These are phyloP conservation scores for Xylariaceae sp. DNA, from an alignment of 2,329 filamentous ascomycete genomes.

Conservation along the genomic window DNA sequence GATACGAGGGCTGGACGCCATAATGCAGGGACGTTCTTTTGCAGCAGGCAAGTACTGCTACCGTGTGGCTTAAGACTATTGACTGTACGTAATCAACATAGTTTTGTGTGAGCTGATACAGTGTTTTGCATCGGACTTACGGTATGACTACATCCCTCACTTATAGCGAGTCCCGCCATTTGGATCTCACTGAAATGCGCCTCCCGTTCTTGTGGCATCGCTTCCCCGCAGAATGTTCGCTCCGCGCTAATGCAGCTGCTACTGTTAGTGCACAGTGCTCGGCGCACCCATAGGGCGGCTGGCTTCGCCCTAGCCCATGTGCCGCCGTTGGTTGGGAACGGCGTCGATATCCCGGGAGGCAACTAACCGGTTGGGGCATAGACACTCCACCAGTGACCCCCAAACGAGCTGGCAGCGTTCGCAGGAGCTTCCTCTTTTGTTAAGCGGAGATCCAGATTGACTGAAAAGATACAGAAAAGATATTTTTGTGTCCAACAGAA, in stretches of 20 bases:
- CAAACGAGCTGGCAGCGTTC: not conserved
- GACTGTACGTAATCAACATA: no score
- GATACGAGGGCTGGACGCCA: not conserved
- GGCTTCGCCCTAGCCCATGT: not conserved
- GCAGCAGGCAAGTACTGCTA: not conserved
- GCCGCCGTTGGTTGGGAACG: not conserved
- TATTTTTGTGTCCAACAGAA: no score
- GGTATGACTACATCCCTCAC: not conserved
- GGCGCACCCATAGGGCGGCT: not conserved
- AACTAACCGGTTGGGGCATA: not conserved
- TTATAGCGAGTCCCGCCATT: not conserved
- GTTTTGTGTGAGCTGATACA: not conserved
- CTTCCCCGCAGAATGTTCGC: not conserved
- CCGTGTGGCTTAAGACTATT: not conserved
- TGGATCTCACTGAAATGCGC: not conserved
- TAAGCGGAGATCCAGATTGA: not conserved
- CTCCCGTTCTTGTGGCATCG: not conserved
- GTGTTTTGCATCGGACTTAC: not conserved
- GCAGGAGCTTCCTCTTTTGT: not conserved
- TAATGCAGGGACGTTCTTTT: not conserved
- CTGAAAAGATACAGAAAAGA: no score
- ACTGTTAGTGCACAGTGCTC: not conserved
- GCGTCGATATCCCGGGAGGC: not conserved
- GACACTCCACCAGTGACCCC: no score
- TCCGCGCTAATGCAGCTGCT: not conserved